Conservation (phyloP, 1,139 yeast species). For the Hansenula lynferdii region DNA sequence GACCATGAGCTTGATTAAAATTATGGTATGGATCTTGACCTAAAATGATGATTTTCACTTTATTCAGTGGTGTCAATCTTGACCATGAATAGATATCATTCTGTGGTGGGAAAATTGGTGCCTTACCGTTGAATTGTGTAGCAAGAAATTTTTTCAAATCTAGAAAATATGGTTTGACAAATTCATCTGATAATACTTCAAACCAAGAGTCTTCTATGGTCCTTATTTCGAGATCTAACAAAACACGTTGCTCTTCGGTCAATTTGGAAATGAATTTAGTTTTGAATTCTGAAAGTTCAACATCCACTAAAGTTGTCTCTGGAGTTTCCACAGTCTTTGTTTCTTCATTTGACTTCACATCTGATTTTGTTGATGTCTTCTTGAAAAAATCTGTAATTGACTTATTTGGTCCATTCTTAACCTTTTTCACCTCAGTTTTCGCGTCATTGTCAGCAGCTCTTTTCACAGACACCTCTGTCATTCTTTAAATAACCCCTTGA, state of each 20-base stretch:
- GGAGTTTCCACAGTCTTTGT: neutral
- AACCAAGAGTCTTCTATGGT: constrained; percentile 81
- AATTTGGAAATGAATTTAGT: constrained; percentile 48
- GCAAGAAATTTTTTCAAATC: constrained; percentile 57
- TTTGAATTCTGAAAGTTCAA: constrained; percentile 9
- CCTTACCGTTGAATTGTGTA: constrained; percentile 28
- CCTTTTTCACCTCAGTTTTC: neutral
- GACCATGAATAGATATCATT: constrained; percentile 92
- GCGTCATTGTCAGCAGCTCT: neutral
- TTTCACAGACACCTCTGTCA: neutral
- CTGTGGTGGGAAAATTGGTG: constrained; percentile 66
- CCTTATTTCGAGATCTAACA: constrained; percentile 63
- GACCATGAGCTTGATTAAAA: constrained; percentile 89
- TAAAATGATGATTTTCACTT: constrained; percentile 71
- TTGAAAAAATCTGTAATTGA: constrained; percentile 1
- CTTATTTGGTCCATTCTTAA: neutral
- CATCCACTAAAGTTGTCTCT: too few species aligned
- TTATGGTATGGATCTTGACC: constrained; percentile 99
- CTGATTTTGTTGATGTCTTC: neutral
- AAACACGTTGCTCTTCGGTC: constrained; percentile 43
- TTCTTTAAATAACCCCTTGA: too few species aligned
- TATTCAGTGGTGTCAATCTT: constrained; percentile 70
- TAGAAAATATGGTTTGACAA: constrained; percentile 85
- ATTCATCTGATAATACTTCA: constrained; percentile 57
- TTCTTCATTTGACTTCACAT: neutral